phyloP scores from a whole-genome alignment of 192 early-diverging fungal genomes.

The Powellomyces hirtus region DNA sequence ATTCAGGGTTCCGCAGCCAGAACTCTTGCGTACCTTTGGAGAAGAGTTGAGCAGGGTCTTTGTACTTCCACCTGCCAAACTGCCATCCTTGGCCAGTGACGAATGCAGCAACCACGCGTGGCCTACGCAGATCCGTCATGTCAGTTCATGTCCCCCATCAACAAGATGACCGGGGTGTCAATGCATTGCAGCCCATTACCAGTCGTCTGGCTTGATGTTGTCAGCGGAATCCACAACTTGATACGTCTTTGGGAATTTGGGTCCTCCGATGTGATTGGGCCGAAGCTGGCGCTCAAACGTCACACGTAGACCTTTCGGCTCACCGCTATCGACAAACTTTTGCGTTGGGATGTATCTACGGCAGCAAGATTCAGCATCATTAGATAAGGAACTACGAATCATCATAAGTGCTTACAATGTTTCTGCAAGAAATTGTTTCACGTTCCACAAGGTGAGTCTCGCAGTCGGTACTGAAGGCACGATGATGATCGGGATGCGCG shows the following conservation, averaged over 20 bases:
- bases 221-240: constrained; percentile 81
- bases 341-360: constrained; percentile 63
- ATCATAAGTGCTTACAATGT: constrained; percentile 33
- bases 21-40: constrained; percentile 48
- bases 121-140: constrained; percentile 21
- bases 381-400: too few species aligned
- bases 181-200: constrained; percentile 57
- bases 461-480: constrained; percentile 85
- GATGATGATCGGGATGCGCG: constrained; percentile 79
- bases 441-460: constrained; percentile 85
- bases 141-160: background rate
- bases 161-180: background rate
- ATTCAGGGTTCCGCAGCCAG: too few species aligned
- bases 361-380: too few species aligned
- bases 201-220: constrained; percentile 70
- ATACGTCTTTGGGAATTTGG: constrained; percentile 59
- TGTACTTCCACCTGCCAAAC: constrained; percentile 90
- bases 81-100: constrained; percentile 91
- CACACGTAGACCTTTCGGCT: constrained; percentile 63
- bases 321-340: constrained; percentile 60
- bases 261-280: constrained; percentile 35
- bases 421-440: constrained; percentile 77
- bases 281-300: constrained; percentile 52
- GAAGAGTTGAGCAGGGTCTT: constrained; percentile 81
- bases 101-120: constrained; percentile 84